Conservation (phyloP, 1,284 basidiomycete genomes). For the Apiotrichum laibachii region DNA sequence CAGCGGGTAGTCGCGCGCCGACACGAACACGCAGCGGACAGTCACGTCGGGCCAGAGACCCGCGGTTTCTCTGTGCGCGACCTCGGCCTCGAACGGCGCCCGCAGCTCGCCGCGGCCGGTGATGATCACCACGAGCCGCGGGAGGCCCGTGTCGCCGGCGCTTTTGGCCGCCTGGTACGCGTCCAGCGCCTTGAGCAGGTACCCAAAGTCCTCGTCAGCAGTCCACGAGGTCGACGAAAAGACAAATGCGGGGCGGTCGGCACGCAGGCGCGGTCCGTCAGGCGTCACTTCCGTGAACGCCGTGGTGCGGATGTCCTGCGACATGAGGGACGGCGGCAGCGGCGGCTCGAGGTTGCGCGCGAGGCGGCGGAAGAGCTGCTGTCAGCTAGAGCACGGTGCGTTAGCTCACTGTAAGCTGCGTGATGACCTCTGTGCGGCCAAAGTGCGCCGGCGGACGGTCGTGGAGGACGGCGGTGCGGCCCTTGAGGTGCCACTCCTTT, state of each 20-base stretch:
- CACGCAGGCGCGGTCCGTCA: constrained; percentile 52
- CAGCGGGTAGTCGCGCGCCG: constrained; percentile 79
- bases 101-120: constrained; percentile 89
- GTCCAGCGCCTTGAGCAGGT: constrained; percentile 77
- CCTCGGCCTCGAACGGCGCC: constrained; percentile 66
- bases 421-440: constrained; percentile 63
- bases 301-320: constrained; percentile 39
- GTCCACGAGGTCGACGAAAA: constrained; percentile 97
- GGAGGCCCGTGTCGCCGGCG: constrained; percentile 53
- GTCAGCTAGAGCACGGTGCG: constrained; percentile 15
- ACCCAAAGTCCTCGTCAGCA: constrained; percentile 89
- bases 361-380: constrained; percentile 61
- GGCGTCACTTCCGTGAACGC: constrained; percentile 31
- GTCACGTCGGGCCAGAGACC: constrained; percentile 74
- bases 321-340: constrained; percentile 36
- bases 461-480: constrained; percentile 71
- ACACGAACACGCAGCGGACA: constrained; percentile 81
- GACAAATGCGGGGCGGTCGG: constrained; percentile 76
- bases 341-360: constrained; percentile 32
- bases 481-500: constrained; percentile 74
- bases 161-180: constrained; percentile 30
- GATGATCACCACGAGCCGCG: constrained; percentile 75
- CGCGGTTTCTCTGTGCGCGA: constrained; percentile 59
- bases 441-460: constrained; percentile 85
- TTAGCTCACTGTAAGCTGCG: constrained; percentile 60